A percentile compares a stretch with the other conserved stretches of the same genome.
phyloP scores from a whole-genome alignment of 2,329 filamentous ascomycete genomes.

The Thielaviopsis populi region DNA sequence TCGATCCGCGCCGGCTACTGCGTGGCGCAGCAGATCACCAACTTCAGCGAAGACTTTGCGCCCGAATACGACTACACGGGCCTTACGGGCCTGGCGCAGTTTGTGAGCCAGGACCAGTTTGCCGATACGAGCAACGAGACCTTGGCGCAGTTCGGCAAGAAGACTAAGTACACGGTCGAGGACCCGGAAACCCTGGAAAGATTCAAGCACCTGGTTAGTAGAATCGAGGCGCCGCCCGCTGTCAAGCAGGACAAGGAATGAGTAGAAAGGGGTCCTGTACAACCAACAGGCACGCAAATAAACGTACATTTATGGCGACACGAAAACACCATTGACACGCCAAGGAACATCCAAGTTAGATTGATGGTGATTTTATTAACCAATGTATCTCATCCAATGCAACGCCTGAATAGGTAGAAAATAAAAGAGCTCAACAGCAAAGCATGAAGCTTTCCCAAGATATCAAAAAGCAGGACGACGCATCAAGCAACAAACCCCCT shows the following conservation, averaged over 20 bases:
- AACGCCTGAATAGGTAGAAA: neutral
- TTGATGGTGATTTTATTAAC: neutral
- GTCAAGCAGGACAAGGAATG: neutral
- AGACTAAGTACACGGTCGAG: neutral
- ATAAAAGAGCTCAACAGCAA: neutral
- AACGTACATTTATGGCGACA: neutral
- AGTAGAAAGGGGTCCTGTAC: neutral
- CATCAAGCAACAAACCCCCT: neutral
- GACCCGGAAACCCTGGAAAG: conserved; percentile 1
- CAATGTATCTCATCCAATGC: neutral
- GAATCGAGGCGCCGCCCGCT: neutral
- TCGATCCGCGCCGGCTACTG: conserved; percentile 37
- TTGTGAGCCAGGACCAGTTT: conserved; percentile 20
- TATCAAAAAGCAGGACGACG: neutral
- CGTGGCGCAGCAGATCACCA: conserved; percentile 27
- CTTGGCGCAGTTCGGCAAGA: conserved; percentile 3
- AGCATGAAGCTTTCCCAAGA: no score
- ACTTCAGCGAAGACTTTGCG: conserved; percentile 16
- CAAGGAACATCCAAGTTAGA: no score
- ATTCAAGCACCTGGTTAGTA: neutral
- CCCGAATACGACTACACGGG: conserved; percentile 24
- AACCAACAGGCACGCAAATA: neutral
- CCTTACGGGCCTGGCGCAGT: conserved; percentile 18
- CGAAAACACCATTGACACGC: no score
- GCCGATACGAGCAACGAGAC: conserved; percentile 1